phyloP scores from a whole-genome alignment of 1,284 basidiomycete species.

The Termitomyces sp. region DNA sequence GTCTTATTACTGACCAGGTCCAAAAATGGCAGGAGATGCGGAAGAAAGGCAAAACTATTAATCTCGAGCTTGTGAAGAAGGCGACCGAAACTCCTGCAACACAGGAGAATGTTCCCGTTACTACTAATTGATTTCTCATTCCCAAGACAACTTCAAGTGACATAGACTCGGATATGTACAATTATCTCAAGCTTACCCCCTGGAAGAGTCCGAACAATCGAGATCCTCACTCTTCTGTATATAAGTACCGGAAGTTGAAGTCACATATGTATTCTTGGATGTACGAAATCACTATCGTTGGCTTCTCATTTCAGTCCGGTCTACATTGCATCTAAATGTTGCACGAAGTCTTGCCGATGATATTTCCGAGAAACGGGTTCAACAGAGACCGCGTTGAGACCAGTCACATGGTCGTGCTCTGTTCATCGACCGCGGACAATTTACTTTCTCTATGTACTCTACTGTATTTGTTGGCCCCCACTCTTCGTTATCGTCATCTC shows the following conservation, averaged over 20 bases:
- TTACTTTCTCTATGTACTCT: conserved; percentile 20
- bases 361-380: too few relatives aligned
- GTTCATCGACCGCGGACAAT: neutral
- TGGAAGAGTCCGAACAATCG: too few relatives aligned
- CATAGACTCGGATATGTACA: too few relatives aligned
- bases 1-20: conserved; percentile 40
- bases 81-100: conserved; percentile 1
- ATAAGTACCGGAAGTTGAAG: too few relatives aligned
- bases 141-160: too few relatives aligned
- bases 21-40: conserved; percentile 39
- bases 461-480: conserved; percentile 18
- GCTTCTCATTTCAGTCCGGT: too few relatives aligned
- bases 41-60: conserved; percentile 28
- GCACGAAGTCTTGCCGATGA: neutral
- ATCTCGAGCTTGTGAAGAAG: conserved; percentile 10
- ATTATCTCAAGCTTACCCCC: too few relatives aligned
- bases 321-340: too few relatives aligned
- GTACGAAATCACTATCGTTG: too few relatives aligned
- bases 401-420: conserved; percentile 17
- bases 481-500: conserved; percentile 25
- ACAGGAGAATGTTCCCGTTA: conserved; percentile 7
- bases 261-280: too few relatives aligned
- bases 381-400: too few relatives aligned
- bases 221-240: too few relatives aligned
- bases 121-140: conserved; percentile 2